Base-by-base conservation (phyloP, 768 basidiomycete species). In the Tylopilus plumbeoviolaceoides region DNA sequence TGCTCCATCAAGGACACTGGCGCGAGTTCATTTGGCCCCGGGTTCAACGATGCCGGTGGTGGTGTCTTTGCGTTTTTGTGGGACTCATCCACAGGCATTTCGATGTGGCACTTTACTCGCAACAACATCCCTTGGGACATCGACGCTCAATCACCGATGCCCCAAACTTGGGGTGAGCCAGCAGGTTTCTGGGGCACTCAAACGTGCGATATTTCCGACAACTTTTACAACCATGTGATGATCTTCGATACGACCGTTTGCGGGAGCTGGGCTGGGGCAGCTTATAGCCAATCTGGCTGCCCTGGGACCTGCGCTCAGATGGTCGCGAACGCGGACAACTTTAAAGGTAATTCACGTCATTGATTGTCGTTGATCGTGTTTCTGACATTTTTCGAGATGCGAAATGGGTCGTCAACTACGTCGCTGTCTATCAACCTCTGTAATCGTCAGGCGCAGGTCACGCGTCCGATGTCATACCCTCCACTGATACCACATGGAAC, bases 11-110 rank as follows among this genome's bases (percentile, higher is more conserved):
- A 53, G 1, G 80, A 78, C 60, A 53, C 61, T 4, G 68, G 73
- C 48, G 20, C 53, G 31, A 54, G 7, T 56, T 49, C 82, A 77
- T 75, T 84, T 75, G 63, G 59, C 4, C 41, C 51, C 12, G 65
- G 61, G 23, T 70, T 70, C 39, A 70, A 70, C 58, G 15, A 53
- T 17, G 60, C 62, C 2, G 66, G 60, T 0, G 82, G 82, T 18
- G 83, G 83, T 38, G 79, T 83, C n/a, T 83, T 71, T 56, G 82
- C 77, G 0, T 73, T 82, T 48, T 58, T 77, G n/a, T 83, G 82
- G 78, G 73, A 81, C 41, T 49, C 48, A 23, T 21, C 43, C 4
- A 50, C 55, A 0, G 82, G 80, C 7, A 81, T 85, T 66, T 75
- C 67, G 28, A 68, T 81, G 28, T 85, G 81, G 81, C 73, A 72